A percentile compares a stretch with the other conserved stretches of the same genome.
Evolutionary conservation across 1,139 yeast species (phyloP).

Genomic region (Scheffersomyces lignicola): DNA sequence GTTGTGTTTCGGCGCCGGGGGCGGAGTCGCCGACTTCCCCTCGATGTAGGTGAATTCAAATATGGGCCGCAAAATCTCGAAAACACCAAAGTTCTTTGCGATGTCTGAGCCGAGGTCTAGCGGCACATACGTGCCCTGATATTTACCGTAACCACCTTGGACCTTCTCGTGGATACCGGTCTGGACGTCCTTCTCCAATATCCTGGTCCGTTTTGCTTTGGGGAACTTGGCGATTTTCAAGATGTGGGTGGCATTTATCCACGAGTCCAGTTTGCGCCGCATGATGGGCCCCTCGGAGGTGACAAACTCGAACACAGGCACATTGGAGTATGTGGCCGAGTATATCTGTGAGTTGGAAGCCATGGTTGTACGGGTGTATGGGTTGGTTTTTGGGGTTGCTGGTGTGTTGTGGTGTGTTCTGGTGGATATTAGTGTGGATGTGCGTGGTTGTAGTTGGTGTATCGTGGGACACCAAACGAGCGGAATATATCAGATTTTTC

Average conservation of each 20-base stretch:
- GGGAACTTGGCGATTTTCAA: slow-evolving; percentile 85
- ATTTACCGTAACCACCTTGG: slow-evolving; percentile 93
- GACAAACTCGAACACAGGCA: slow-evolving; percentile 70
- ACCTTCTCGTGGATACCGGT: slow-evolving; percentile 86
- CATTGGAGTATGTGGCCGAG: slow-evolving; percentile 82
- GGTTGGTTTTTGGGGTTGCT: too few species aligned
- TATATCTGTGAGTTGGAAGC: slow-evolving; percentile 52
- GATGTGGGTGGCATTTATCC: slow-evolving; percentile 91
- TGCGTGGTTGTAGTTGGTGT: too few species aligned
- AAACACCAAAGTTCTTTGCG: slow-evolving; percentile 74
- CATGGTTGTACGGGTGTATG: too few species aligned
- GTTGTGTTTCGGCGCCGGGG: slow-evolving; percentile 82
- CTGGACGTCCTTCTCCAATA: slow-evolving; percentile 85
- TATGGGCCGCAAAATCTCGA: slow-evolving; percentile 62
- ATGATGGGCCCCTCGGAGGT: slow-evolving; percentile 76
- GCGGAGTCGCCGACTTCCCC: slow-evolving; percentile 64
- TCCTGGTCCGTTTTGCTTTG: slow-evolving; percentile 80
- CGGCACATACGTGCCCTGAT: slow-evolving; percentile 96
- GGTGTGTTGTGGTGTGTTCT: too few species aligned
- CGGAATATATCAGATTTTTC: too few species aligned
- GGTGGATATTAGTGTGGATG: too few species aligned
- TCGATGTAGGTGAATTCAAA: slow-evolving; percentile 62
- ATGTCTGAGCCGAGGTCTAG: slow-evolving; percentile 60
- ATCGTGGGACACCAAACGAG: too few species aligned
- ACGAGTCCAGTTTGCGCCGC: slow-evolving; percentile 78